Base-by-base conservation (phyloP, 495 filamentous ascomycete species). In the Tuber melanosporum region DNA sequence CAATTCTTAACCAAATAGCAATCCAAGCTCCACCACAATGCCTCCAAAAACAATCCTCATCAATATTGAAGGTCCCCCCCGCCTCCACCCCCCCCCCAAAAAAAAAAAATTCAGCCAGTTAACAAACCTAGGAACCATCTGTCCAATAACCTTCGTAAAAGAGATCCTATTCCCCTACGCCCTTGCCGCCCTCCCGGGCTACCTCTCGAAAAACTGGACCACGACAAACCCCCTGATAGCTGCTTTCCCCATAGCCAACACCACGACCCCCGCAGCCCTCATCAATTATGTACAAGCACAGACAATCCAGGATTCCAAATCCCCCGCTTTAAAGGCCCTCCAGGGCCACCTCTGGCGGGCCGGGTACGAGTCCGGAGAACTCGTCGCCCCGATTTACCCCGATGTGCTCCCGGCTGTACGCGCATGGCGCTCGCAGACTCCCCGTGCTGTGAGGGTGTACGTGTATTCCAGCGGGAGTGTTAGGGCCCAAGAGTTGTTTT, bases 331-430 rank as follows among this genome's bases (percentile, higher is more conserved):
- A 20, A 72, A 42, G 5, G 26, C 41, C 32, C 42, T 57, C 39
- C 39, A 43, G 57, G 91, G 91, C 79, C 89, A 91, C 83, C 87
- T 93, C 66, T 93, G 90, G 90, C 83, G 87, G 78, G 85, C 85
- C 36, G 91, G 91, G 72, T 93, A 92, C 83, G 84, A 85, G 71
- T 85, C 86, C 26, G 89, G 90, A 76, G 85, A 86, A 74, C 86
- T 92, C 71, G 85, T 86, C 66, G 90, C 91, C 26, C 91, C 91
- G 52, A 85, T 93, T 75, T 93, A 91, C 83, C 84, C 87, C 15
- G 91, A 93, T 80, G 91, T 93, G 32, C 84, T 86, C 26, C 87
- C 88, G 36, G 84, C 85, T 47, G 82, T 93, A 62, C 83, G 85
- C 36, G 39, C 82, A 57, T 92, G 90, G 91, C 52, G 52, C 52